Percentiles rank a stretch among this genome's conserved stretches.
phyloP scores from a whole-genome alignment of 805 yeast species.

The Vanderwaltozyma polyspora region DNA sequence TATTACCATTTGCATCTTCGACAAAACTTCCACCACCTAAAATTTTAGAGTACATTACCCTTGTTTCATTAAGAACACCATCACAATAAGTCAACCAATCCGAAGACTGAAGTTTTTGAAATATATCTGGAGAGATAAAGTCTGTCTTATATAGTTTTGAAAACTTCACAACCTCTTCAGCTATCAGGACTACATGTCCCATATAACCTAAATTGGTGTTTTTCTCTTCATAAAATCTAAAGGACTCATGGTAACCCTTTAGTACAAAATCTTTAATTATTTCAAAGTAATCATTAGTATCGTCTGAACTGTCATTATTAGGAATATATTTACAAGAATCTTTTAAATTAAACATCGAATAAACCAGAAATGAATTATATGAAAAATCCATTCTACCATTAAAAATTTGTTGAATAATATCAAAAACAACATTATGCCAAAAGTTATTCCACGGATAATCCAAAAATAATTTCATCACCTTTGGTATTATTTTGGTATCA shows the following conservation, averaged over 20 bases:
- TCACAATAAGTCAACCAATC: constrained; percentile 23
- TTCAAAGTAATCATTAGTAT: constrained; percentile 45
- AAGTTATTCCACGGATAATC: constrained; percentile 92
- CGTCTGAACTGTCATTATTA: not conserved
- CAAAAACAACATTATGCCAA: constrained; percentile 92
- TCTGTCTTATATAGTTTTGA: constrained; percentile 30
- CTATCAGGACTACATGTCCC: constrained; percentile 87
- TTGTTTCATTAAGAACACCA: constrained; percentile 22
- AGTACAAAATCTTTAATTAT: constrained; percentile 46
- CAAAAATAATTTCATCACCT: constrained; percentile 62
- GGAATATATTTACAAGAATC: constrained; percentile 5
- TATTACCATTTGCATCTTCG: constrained; percentile 18
- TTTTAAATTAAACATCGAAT: constrained; percentile 16
- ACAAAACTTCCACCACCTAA: constrained; percentile 24
- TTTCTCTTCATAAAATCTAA: constrained; percentile 45
- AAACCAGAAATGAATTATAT: constrained; percentile 63
- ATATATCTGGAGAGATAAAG: constrained; percentile 22
- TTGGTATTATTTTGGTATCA: constrained; percentile 57
- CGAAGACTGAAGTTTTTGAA: constrained; percentile 11
- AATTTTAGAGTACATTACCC: constrained; percentile 25
- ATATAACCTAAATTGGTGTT: constrained; percentile 77
- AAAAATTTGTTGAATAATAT: constrained; percentile 83
- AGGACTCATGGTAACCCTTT: constrained; percentile 49
- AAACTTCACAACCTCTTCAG: constrained; percentile 92
- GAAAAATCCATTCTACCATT: constrained; percentile 79